Evolutionary conservation across 2,329 filamentous ascomycete species (phyloP), one percentile per base, ranked within the genome.

Genomic region (Volutella citrinella): DNA sequence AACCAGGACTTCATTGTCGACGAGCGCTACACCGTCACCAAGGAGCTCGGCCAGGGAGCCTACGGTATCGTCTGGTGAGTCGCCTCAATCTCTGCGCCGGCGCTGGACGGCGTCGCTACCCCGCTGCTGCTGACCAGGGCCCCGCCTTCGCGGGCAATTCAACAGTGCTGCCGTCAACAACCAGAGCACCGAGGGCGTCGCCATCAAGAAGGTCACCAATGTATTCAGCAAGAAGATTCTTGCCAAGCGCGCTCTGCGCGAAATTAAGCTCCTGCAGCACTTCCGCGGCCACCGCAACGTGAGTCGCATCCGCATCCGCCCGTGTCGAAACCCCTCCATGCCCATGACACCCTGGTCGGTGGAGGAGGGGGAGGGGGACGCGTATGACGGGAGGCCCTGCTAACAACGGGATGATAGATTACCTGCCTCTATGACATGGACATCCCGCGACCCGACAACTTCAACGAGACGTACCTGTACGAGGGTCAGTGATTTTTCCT

Each of bases 201-300:
- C 93, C 55, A 93, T 98, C 74, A 98, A 98, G 70, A 98, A 98
- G 70, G 88, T 98, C 63, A 98, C 93, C 72, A 98, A 98, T 85
- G 91, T 98, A 55, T 98, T 98, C 69, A 96, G 89, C 78, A 98
- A 98, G 73, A 97, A 97, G 80, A 98, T 98, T 53, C 77, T 98
- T 50, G 93, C 93, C 55, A 98, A 98, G 81, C 87, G 93, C 59
- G 93, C 93, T 30, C 68, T 98, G 73, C 82, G 93, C 65, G 93
- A 98, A 71, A 97, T 98, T 69, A 98, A 97, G 78, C 78, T 98
- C 52, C 76, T 98, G 47, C 91, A 97, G 71, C 93, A 98, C 68
- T 98, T 98, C 71, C 80, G 93, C 55, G 87, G 87, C 33, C 86
- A 91, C 58, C 82, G 87, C 56, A 91, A 91, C 64, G 84, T 89